These are phyloP conservation scores for Berkeleyomyces rouxiae DNA, from an alignment of 2,329 filamentous ascomycete genomes.

Conservation along the genomic window DNA sequence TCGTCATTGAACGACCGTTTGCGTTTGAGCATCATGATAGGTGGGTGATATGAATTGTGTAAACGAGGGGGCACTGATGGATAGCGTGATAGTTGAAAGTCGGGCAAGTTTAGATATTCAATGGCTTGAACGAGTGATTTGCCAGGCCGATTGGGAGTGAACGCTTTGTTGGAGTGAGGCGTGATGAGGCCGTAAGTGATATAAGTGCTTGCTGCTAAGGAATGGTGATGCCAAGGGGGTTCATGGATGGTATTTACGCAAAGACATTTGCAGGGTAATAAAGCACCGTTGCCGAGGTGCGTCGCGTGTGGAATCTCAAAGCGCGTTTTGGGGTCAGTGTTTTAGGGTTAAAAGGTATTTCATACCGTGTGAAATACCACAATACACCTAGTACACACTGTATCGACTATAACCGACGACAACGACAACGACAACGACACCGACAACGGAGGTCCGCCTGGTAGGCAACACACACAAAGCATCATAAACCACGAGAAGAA, in stretches of 20 bases:
- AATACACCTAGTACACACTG: background rate
- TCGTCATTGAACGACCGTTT: constrained; percentile 44
- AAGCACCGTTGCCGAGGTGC: constrained; percentile 4
- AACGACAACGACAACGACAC: background rate
- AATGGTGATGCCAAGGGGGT: background rate
- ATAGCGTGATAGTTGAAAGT: background rate
- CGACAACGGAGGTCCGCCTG: background rate
- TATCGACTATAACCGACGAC: background rate
- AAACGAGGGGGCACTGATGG: background rate
- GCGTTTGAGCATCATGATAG: constrained; percentile 39
- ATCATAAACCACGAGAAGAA: background rate
- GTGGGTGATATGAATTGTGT: background rate
- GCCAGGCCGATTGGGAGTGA: background rate
- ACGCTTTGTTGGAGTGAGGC: background rate
- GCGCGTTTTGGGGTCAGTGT: background rate
- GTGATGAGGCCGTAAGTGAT: background rate
- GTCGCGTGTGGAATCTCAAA: background rate
- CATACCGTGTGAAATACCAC: constrained; percentile 1
- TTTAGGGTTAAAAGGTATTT: constrained; percentile 5
- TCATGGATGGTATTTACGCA: constrained; percentile 6
- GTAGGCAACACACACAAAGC: background rate
- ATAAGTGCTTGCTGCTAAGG: background rate
- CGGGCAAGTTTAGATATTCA: no score
- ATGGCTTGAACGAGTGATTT: no score
- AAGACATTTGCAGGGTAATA: background rate